A percentile compares a stretch with the other conserved stretches of the same genome.
phyloP scores from a whole-genome alignment of 2,329 filamentous ascomycete genomes.

The Arachnomyces sp. region DNA sequence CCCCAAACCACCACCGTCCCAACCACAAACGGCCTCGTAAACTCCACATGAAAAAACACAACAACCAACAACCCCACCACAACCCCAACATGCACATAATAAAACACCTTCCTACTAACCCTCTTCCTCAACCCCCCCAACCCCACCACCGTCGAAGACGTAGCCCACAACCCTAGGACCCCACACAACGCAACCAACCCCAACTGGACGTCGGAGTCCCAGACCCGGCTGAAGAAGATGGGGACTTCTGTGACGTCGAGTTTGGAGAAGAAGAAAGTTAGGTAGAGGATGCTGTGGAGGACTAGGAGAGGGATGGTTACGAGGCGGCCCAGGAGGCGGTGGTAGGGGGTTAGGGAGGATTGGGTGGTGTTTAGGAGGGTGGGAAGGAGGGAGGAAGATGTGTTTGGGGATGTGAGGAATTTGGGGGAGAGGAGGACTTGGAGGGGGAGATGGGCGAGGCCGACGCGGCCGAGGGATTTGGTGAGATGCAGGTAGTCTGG shows the following conservation, averaged over 20 bases:
- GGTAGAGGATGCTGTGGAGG: constrained; percentile 47
- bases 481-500: constrained; percentile 58
- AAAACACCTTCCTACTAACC: constrained; percentile 46
- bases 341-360: constrained; percentile 47
- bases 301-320: constrained; percentile 43
- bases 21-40: constrained; percentile 47
- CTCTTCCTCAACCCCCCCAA: constrained; percentile 25
- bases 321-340: constrained; percentile 51
- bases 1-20: constrained; percentile 41
- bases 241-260: constrained; percentile 22
- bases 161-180: constrained; percentile 43
- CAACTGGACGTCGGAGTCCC: constrained; percentile 49
- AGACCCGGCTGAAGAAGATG: constrained; percentile 46
- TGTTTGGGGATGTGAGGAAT: constrained; percentile 26
- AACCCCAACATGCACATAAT: constrained; percentile 46
- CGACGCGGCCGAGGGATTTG: constrained; percentile 53
- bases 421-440: constrained; percentile 48
- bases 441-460: constrained; percentile 51
- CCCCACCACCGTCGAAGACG: constrained; percentile 24
- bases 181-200: constrained; percentile 43
- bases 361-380: constrained; percentile 46
- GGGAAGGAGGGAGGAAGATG: constrained; percentile 43
- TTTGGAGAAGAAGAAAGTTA: constrained; percentile 48
- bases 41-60: constrained; percentile 48
- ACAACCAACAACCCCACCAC: constrained; percentile 41